Conservation (phyloP, 331 rosid species). For the Rosa hybrid region DNA sequence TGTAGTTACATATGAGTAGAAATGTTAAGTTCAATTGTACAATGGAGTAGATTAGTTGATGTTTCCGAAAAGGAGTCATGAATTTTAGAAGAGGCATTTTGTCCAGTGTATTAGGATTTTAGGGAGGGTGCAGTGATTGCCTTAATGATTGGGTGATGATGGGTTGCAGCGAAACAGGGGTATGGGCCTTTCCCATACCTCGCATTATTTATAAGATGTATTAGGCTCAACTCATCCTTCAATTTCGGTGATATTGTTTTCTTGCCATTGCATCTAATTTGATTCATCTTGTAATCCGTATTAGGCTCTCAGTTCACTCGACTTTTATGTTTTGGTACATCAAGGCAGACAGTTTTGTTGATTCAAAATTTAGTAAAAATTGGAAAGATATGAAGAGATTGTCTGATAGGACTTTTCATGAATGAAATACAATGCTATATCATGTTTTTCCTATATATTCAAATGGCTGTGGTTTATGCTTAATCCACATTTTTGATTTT, state of each 20-base stretch:
- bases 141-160: neutral
- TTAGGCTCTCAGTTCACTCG: neutral
- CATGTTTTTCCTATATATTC: neutral
- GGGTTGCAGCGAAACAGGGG: neutral
- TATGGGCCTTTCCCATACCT: neutral
- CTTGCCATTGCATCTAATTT: neutral
- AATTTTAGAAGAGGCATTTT: neutral
- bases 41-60: neutral
- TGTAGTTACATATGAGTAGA: neutral
- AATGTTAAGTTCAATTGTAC: neutral
- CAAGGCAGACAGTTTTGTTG: neutral
- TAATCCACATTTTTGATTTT: conserved; percentile 6
- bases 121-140: neutral
- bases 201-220: neutral
- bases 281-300: neutral
- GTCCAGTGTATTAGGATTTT: neutral
- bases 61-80: neutral
- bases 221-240: neutral
- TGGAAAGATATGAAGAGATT: neutral
- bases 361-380: neutral
- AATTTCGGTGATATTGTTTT: neutral
- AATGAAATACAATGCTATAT: neutral
- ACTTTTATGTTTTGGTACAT: neutral
- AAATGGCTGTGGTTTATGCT: neutral
- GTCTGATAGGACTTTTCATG: neutral